Base-by-base conservation (phyloP, 805 yeast species). In the Hanseniaspora vineae region DNA sequence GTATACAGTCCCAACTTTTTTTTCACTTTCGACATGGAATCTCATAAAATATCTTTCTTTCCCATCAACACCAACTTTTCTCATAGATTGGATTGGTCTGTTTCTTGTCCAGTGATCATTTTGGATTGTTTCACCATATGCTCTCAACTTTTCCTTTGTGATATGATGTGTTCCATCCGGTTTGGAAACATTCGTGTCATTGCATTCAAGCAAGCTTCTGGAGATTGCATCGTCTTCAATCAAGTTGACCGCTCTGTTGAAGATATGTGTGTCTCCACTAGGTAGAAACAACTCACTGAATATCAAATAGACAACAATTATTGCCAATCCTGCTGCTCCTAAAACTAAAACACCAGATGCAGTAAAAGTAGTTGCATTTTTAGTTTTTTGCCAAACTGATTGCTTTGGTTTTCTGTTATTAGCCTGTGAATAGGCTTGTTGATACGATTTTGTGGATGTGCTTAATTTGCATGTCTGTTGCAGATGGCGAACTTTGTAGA, bases 191-290 rank as follows among this genome's bases (percentile, higher is more conserved):
- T 40, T 62, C 1, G 66, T 58, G 43, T 64, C 65, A 15, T 68
- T 56, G 52, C 81, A 72, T 31, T 75, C 74, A 37, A 89, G 67
- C 31, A 80, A 61, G 52, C 70, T 66, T 54, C 80, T 80, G 2
- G 83, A 80, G 37, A 62, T 63, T 44, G 72, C 72, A 61, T 82
- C 85, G 50, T 80, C 69, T 59, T 89, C 90, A 37, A 87, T 76
- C 55, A 84, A 66, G 12, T 77, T 74, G 32, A 88, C 88, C 2
- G 95, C 94, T 55, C 86, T 76, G 66, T 89, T 88, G 69, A 89
- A 89, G 2, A 94, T 78, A 53, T 82, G 84, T 0, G 95, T 89
- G 59, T 89, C 96, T 20, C 95, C 95, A 1, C 94, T 81, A 10
- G 97, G 96, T 44, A 89, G 75, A 54, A 86, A 78, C 32, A 89